Evolutionary conservation across 148 eudicot species (phyloP).

Genomic region (Rhododendron griersonianum): DNA sequence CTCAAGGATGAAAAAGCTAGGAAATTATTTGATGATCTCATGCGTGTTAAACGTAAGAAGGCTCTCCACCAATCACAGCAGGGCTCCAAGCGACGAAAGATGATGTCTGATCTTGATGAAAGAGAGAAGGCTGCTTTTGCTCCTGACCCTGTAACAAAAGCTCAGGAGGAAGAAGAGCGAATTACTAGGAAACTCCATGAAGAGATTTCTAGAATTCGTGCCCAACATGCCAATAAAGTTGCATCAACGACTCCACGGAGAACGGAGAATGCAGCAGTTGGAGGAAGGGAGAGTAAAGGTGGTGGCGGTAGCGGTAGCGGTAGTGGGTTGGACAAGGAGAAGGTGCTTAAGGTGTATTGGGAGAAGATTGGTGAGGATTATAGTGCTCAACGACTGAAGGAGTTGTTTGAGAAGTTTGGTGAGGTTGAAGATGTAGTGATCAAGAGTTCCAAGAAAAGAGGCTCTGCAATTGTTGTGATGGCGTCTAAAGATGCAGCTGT

Average conservation of each 20-base stretch:
- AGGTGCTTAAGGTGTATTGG: conserved; percentile 56
- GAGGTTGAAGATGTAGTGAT: conserved; percentile 61
- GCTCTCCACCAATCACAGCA: conserved; percentile 32
- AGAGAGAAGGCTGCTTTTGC: conserved; percentile 35
- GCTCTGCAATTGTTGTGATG: conserved; percentile 52
- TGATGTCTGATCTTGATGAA: conserved; percentile 60
- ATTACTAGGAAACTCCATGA: conserved; percentile 39
- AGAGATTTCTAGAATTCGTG: conserved; percentile 47
- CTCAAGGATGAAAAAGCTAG: conserved; percentile 43
- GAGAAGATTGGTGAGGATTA: conserved; percentile 46
- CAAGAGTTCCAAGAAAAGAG: conserved; percentile 38
- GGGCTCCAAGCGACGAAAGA: conserved; percentile 44
- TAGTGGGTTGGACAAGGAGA: conserved; percentile 34
- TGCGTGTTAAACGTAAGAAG: conserved; percentile 39
- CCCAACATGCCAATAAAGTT: conserved; percentile 27
- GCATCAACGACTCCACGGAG: conserved; percentile 2
- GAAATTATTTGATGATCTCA: conserved; percentile 48
- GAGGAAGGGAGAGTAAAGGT: conserved; percentile 10
- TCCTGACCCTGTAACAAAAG: conserved; percentile 29
- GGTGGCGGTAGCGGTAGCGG: conserved; percentile 17
- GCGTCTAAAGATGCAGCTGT: conserved; percentile 47
- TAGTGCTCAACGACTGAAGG: conserved; percentile 30
- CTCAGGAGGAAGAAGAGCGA: conserved; percentile 46
- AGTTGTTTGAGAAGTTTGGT: conserved; percentile 52
- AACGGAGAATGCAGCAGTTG: conserved; percentile 5